phyloP scores from a whole-genome alignment of 2,329 filamentous ascomycete genomes.

The Cryphonectria japonica region DNA sequence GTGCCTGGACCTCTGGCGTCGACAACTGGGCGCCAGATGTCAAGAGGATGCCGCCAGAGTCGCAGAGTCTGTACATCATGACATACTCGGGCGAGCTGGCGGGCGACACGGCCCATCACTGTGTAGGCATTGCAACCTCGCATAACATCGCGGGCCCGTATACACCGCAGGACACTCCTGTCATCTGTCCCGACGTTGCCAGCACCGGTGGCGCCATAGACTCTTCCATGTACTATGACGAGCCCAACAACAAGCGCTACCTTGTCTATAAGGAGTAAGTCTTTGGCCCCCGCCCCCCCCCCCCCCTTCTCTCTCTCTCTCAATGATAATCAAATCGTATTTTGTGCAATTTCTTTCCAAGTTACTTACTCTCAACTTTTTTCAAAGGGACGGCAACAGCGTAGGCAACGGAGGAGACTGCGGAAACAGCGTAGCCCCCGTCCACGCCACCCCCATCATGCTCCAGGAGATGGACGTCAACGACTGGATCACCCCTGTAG shows the following conservation, averaged over 20 bases:
- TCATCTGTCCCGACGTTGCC: slow-evolving; percentile 55
- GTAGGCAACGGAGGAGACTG: slow-evolving; percentile 49
- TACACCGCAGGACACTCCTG: slow-evolving; percentile 47
- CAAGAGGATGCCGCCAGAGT: slow-evolving; percentile 49
- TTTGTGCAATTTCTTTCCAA: neutral
- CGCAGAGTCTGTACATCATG: slow-evolving; percentile 52
- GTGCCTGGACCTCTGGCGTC: slow-evolving; percentile 56
- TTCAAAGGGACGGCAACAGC: slow-evolving; percentile 61
- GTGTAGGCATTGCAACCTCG: slow-evolving; percentile 60
- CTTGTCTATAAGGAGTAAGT: slow-evolving; percentile 59
- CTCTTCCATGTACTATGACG: slow-evolving; percentile 60
- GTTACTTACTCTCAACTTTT: neutral
- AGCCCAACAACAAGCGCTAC: slow-evolving; percentile 55
- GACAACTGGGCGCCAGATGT: slow-evolving; percentile 68
- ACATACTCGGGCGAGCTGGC: slow-evolving; percentile 59
- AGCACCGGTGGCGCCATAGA: slow-evolving; percentile 65
- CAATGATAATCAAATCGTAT: too few relatives aligned
- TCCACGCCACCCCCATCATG: slow-evolving; percentile 58
- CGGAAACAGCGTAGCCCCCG: slow-evolving; percentile 46
- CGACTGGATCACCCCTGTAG: slow-evolving; percentile 57
- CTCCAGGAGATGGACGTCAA: slow-evolving; percentile 55
- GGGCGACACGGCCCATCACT: slow-evolving; percentile 50
- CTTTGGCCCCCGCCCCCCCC: too few relatives aligned
- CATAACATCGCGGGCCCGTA: slow-evolving; percentile 56
- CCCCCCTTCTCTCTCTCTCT: neutral